These are phyloP conservation scores for Senna siamea DNA, from an alignment of 306 rosid species.

Conservation along the genomic window DNA sequence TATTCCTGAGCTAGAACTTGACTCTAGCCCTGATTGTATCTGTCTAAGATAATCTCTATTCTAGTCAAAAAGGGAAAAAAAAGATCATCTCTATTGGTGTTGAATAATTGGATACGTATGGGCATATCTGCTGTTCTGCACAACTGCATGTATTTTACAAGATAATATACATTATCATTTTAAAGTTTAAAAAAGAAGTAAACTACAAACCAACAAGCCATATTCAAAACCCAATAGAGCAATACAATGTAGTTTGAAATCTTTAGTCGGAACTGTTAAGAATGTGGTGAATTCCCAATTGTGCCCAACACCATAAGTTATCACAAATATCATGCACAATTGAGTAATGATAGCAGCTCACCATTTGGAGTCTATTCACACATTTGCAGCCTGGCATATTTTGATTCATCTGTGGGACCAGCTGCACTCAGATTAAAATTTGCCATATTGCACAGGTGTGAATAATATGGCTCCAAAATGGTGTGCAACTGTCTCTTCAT, in stretches of 20 bases:
- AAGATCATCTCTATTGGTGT: background rate
- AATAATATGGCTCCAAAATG: background rate
- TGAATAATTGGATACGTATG: background rate
- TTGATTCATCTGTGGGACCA: conserved; percentile 14
- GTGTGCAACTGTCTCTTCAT: background rate
- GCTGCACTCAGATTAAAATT: background rate
- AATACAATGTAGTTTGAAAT: background rate
- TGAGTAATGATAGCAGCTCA: background rate
- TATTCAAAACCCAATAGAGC: background rate
- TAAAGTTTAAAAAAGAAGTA: background rate
- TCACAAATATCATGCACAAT: background rate
- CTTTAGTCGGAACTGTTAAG: background rate
- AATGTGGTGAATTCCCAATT: background rate
- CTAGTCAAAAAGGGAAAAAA: no score
- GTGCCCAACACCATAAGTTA: background rate
- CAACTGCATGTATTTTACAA: background rate
- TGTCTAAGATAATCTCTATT: background rate
- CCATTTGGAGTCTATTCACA: background rate
- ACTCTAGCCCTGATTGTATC: conserved; percentile 9
- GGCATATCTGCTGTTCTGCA: background rate
- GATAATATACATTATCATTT: background rate
- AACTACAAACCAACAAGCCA: background rate
- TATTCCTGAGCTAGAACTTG: background rate
- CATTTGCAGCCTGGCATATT: background rate
- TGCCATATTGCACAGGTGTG: background rate